Evolutionary conservation across 176 grass and related monocot genomes (phyloP).

Genomic region (Musa troglodytarum): DNA sequence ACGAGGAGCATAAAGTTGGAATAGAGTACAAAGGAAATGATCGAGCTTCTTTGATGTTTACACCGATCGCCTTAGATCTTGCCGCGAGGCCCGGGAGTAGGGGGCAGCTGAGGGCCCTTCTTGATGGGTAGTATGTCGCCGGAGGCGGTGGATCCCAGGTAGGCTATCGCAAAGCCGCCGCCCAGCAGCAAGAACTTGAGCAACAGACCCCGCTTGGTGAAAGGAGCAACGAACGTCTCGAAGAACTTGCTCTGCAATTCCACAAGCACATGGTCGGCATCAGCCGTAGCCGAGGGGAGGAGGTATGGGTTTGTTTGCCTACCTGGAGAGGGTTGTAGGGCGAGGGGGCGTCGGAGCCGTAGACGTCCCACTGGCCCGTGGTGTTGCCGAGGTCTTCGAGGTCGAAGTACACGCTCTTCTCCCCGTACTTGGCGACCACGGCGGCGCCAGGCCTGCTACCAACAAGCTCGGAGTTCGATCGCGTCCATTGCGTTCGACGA

Average conservation of each 20-base stretch:
- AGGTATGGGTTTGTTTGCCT: neutral
- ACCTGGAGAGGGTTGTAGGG: constrained; percentile 94
- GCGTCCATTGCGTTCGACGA: neutral
- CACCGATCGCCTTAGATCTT: constrained; percentile 50
- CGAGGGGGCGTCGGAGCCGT: constrained; percentile 80
- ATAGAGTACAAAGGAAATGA: neutral
- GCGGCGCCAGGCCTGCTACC: constrained; percentile 26
- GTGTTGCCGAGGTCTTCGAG: constrained; percentile 84
- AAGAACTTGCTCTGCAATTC: constrained; percentile 94
- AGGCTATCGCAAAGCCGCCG: constrained; percentile 65
- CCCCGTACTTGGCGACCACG: constrained; percentile 91
- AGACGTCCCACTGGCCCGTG: constrained; percentile 96
- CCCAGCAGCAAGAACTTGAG: constrained; percentile 92
- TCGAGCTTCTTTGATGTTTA: neutral
- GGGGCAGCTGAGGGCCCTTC: constrained; percentile 92
- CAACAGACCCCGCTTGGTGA: constrained; percentile 92
- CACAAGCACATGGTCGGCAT: neutral
- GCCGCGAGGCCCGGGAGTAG: constrained; percentile 54
- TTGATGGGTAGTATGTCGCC: constrained; percentile 87
- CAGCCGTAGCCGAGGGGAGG: neutral
- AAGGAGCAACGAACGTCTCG: constrained; percentile 80
- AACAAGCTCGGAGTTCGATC: neutral
- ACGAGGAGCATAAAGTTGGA: too few relatives aligned
- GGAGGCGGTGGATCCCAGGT: constrained; percentile 53
- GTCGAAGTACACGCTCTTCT: constrained; percentile 98